Conservation (phyloP, 2,329 filamentous ascomycete species). For the Penicillium expansum region DNA sequence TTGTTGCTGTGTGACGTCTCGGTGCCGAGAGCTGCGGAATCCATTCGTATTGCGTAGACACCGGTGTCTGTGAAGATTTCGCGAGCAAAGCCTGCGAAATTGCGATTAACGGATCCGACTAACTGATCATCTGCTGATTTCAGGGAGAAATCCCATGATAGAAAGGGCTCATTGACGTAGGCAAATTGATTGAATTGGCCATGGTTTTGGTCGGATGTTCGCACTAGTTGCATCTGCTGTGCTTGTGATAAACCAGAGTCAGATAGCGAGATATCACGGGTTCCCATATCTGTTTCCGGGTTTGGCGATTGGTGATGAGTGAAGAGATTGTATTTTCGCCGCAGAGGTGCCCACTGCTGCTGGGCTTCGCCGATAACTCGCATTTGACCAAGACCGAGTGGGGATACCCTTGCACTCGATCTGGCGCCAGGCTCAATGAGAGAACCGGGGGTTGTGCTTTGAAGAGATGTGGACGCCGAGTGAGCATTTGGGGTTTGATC, state of each 20-base stretch:
- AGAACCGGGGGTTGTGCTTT: slow-evolving; percentile 45
- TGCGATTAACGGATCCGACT: slow-evolving; percentile 62
- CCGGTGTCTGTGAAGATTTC: slow-evolving; percentile 67
- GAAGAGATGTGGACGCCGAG: slow-evolving; percentile 44
- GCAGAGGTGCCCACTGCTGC: slow-evolving; percentile 61
- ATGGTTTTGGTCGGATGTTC: slow-evolving; percentile 25
- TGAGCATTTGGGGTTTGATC: slow-evolving; percentile 33
- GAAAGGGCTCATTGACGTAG: slow-evolving; percentile 59
- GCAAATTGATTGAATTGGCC: slow-evolving; percentile 60
- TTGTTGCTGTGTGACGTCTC: slow-evolving; percentile 27
- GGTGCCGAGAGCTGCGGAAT: slow-evolving; percentile 52
- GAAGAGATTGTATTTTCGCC: slow-evolving; percentile 65
- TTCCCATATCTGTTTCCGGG: slow-evolving; percentile 35
- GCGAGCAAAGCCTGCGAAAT: slow-evolving; percentile 61
- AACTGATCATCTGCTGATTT: slow-evolving; percentile 49
- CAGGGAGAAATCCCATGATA: slow-evolving; percentile 65
- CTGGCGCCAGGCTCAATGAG: slow-evolving; percentile 40
- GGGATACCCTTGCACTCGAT: slow-evolving; percentile 53
- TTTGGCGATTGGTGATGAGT: slow-evolving; percentile 51
- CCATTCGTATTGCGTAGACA: slow-evolving; percentile 64
- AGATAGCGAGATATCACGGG: slow-evolving; percentile 43
- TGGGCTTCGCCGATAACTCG: slow-evolving; percentile 62
- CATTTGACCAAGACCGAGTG: slow-evolving; percentile 56
- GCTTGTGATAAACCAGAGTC: slow-evolving; percentile 50
- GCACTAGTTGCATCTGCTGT: slow-evolving; percentile 47